Conservation (phyloP, 1,139 yeast species). For the Geotrichum cucujoidarum region DNA sequence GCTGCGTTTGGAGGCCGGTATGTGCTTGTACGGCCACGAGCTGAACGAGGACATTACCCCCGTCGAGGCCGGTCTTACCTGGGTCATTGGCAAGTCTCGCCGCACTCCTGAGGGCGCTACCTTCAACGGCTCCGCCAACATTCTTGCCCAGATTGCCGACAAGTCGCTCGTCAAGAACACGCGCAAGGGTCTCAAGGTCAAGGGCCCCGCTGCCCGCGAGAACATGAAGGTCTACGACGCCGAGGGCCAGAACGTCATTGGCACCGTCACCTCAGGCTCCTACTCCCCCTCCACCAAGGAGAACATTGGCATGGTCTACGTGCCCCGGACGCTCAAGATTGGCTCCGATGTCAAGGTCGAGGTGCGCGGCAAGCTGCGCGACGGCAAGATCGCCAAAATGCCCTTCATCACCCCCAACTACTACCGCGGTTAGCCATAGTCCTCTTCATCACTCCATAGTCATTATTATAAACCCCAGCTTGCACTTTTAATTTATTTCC, state of each 20-base stretch:
- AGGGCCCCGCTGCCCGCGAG: constrained; percentile 91
- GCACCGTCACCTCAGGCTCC: constrained; percentile 82
- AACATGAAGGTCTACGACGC: constrained; percentile 60
- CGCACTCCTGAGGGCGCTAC: constrained; percentile 44
- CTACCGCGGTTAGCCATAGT: constrained; percentile 44
- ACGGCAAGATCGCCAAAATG: constrained; percentile 68
- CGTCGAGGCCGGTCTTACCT: constrained; percentile 77
- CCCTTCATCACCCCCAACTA: constrained; percentile 79
- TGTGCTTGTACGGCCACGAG: constrained; percentile 96
- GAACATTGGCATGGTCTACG: constrained; percentile 89
- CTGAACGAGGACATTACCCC: constrained; percentile 78
- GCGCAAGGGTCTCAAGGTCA: constrained; percentile 70
- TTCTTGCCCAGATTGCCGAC: constrained; percentile 64
- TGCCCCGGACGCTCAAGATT: constrained; percentile 64
- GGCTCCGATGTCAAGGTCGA: constrained; percentile 74
- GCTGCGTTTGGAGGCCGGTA: constrained; percentile 91
- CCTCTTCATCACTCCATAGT: too few relatives aligned
- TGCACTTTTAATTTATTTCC: too few relatives aligned
- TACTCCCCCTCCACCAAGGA: constrained; percentile 76
- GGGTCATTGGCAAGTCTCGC: constrained; percentile 84
- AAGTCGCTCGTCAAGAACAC: constrained; percentile 54
- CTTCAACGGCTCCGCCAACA: constrained; percentile 77
- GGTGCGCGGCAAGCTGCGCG: constrained; percentile 77
- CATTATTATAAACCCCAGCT: too few relatives aligned
- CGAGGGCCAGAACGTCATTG: constrained; percentile 55